These are phyloP conservation scores for Aspergillus pseudoviridinutans DNA, from an alignment of 2,329 filamentous ascomycete species.

Conservation along the genomic window DNA sequence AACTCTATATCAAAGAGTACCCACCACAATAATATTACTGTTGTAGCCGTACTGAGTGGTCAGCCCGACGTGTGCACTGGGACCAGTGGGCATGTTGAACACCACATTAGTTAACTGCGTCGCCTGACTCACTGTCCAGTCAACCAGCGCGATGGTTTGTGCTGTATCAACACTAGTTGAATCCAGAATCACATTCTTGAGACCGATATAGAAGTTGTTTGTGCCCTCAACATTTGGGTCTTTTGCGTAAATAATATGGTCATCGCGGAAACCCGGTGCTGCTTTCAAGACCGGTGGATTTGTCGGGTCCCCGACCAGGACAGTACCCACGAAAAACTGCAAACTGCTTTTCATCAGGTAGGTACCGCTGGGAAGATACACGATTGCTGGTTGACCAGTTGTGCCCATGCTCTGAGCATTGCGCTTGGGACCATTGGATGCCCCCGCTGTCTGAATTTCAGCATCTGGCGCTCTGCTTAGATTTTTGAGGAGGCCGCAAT, in stretches of 20 bases:
- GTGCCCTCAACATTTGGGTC: constrained; percentile 29
- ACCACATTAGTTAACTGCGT: constrained; percentile 36
- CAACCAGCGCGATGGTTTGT: constrained; percentile 29
- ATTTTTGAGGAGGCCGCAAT: neutral
- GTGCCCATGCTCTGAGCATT: constrained; percentile 25
- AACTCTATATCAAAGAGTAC: neutral
- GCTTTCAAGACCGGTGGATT: constrained; percentile 52
- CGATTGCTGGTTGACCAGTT: constrained; percentile 27
- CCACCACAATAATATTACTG: constrained; percentile 28
- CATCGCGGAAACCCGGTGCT: constrained; percentile 47
- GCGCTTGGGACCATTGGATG: constrained; percentile 22
- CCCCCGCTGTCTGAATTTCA: constrained; percentile 14
- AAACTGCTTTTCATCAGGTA: constrained; percentile 24
- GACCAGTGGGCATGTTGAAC: constrained; percentile 34
- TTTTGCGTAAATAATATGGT: constrained; percentile 54
- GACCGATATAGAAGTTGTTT: constrained; percentile 34
- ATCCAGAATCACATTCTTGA: constrained; percentile 40
- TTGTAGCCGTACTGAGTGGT: constrained; percentile 27
- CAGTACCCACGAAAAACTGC: constrained; percentile 30
- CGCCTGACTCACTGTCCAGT: constrained; percentile 39
- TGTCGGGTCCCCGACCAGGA: constrained; percentile 36
- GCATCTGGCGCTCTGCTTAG: neutral
- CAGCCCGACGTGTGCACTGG: constrained; percentile 32
- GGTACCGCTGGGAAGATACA: constrained; percentile 29
- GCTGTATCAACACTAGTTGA: constrained; percentile 26